Evolutionary conservation across 1,284 basidiomycete species (phyloP).

Genomic region (Leccinum proliferum): DNA sequence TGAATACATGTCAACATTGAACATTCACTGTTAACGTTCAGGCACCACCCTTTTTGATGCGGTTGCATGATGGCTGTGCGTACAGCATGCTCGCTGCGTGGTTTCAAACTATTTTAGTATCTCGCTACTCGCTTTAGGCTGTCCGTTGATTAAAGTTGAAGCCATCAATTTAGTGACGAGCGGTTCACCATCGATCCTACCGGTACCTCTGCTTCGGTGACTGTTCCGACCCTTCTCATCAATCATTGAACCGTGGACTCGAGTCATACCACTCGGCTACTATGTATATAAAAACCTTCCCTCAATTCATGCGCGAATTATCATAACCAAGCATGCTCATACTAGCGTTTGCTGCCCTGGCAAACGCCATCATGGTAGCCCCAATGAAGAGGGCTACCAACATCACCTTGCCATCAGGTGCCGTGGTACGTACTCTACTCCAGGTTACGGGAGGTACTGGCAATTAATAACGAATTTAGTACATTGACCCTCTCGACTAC

Average conservation of each 20-base stretch:
- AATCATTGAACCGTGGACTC: background rate
- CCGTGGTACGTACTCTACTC: conserved; percentile 11
- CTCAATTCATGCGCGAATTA: background rate
- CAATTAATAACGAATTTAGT: conserved; percentile 39
- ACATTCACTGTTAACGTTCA: too few relatives aligned
- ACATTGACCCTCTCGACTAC: conserved; percentile 38
- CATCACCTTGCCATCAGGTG: conserved; percentile 6
- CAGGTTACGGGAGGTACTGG: background rate
- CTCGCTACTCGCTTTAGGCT: too few relatives aligned
- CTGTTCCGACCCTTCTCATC: background rate
- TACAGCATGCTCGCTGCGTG: too few relatives aligned
- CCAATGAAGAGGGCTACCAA: background rate
- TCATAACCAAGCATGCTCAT: background rate
- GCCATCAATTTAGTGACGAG: background rate
- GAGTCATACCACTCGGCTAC: background rate
- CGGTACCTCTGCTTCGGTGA: background rate
- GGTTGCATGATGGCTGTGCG: too few relatives aligned
- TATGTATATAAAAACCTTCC: background rate
- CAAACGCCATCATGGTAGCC: background rate
- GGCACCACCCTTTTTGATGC: too few relatives aligned
- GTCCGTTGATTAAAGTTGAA: background rate
- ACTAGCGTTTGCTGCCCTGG: background rate
- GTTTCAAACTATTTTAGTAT: too few relatives aligned
- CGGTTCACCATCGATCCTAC: background rate
- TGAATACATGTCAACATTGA: too few relatives aligned